Evolutionary conservation across 2,329 filamentous ascomycete species (phyloP), one percentile per base, ranked within the genome.

Genomic region (Colletotrichum shisoi): DNA sequence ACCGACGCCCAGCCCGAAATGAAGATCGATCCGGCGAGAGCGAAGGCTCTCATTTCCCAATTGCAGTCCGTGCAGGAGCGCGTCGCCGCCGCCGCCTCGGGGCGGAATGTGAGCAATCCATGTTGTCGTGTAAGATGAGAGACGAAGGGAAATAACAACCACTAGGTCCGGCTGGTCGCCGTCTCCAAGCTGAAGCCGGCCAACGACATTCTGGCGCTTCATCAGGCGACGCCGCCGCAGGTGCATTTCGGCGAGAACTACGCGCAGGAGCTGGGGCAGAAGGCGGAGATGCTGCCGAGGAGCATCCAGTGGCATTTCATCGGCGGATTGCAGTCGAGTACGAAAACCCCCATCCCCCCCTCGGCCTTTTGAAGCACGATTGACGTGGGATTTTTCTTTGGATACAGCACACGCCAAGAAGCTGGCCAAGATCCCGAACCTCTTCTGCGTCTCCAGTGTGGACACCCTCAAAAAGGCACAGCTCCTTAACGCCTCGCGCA

Each of bases 221-320:
- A 96, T 80, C 83, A 86, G 72, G 56, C 62, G 27, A 78, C 83
- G 0, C 82, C 84, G 1, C 61, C 60, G 49, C 64, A 63, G 31
- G 77, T 81, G 37, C 92, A 99, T 80, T 98, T 98, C 77, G 95
- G 95, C 73, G 95, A 99, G 80, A 99, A 99, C 82, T 99, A 99
- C 81, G 85, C 91, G 4, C 91, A 94, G 79, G 95, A 99, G 79
- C 86, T 99, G 61, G 84, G 85, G 67, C 91, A 96, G 76, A 99
- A 99, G 79, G 90, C 93, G 1, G 85, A 86, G 42, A 76, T 97
- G 21, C 85, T 99, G 12, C 94, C 95, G 0, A 80, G 81, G 51
- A 85, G 84, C 40, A 91, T 99, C 71, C 85, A 85, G 73, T 99
- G 95, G 95, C 95, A 99, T 79, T 97, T 98, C 78, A 99, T 98